These are phyloP conservation scores for Cryptococcus maquisensis DNA, from an alignment of 1,284 basidiomycete species.

Conservation along the genomic window DNA sequence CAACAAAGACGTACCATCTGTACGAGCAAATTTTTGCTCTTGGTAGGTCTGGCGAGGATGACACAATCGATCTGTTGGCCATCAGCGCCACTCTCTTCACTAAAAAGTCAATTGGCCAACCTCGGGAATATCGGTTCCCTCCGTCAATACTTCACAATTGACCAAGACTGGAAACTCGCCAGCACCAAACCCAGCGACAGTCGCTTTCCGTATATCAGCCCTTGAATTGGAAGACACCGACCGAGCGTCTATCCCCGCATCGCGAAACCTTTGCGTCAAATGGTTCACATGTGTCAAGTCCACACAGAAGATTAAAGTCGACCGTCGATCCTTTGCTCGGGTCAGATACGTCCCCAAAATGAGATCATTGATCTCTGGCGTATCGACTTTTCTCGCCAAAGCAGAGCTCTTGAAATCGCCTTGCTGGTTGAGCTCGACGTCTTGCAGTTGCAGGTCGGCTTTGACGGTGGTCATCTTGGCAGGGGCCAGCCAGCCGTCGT, in stretches of 20 bases:
- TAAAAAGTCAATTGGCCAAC: conserved; percentile 18
- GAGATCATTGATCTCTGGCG: conserved; percentile 66
- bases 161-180: conserved; percentile 80
- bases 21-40: conserved; percentile 80
- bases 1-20: conserved; percentile 72
- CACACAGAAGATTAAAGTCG: conserved; percentile 87
- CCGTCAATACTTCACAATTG: conserved; percentile 90
- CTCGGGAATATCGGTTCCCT: conserved; percentile 85
- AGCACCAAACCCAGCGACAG: conserved; percentile 66
- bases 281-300: conserved; percentile 76
- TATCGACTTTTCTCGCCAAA: conserved; percentile 75
- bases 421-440: conserved; percentile 58
- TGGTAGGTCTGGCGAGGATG: conserved; percentile 77
- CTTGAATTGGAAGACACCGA: conserved; percentile 72
- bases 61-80: conserved; percentile 72
- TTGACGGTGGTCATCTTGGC: conserved; percentile 76
- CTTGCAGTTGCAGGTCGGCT: conserved; percentile 64
- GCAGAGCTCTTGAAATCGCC: conserved; percentile 77
- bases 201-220: conserved; percentile 59
- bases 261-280: conserved; percentile 68
- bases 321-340: conserved; percentile 60
- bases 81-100: neutral
- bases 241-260: conserved; percentile 78
- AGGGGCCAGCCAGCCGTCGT: conserved; percentile 78
- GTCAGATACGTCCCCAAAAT: conserved; percentile 74